Conservation (phyloP, 2,329 filamentous ascomycete species). For the Albifimbria verrucaria region DNA sequence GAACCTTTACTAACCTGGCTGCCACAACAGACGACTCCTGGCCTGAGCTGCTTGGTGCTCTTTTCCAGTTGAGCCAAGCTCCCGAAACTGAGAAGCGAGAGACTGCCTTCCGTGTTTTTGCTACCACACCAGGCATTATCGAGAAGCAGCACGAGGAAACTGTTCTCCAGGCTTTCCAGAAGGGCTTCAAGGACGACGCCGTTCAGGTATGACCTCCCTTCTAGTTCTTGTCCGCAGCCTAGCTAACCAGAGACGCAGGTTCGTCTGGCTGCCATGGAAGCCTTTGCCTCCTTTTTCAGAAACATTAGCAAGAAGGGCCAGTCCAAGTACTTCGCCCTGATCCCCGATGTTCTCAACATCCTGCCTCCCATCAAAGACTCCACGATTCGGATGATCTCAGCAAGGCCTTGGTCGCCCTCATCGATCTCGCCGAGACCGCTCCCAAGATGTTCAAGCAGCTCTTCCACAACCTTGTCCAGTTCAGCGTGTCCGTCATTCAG, state of each 20-base stretch:
- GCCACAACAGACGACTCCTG: constrained; percentile 67
- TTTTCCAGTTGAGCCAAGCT: constrained; percentile 90
- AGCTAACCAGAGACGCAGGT: constrained; percentile 51
- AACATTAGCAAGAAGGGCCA: constrained; percentile 86
- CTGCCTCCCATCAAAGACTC: constrained; percentile 91
- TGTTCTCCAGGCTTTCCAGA: constrained; percentile 84
- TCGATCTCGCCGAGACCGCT: constrained; percentile 90
- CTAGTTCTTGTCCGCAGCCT: constrained; percentile 7
- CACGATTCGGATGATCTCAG: constrained; percentile 88
- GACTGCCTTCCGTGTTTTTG: constrained; percentile 91
- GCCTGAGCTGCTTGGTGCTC: constrained; percentile 80
- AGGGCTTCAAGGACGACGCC: constrained; percentile 86
- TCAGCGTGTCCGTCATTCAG: constrained; percentile 89
- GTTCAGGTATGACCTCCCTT: constrained; percentile 57
- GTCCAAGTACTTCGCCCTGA: constrained; percentile 79
- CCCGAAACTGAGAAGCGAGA: constrained; percentile 80
- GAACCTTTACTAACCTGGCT: constrained; percentile 6
- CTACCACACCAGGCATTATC: constrained; percentile 91
- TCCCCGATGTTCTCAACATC: constrained; percentile 91
- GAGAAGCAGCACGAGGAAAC: constrained; percentile 91
- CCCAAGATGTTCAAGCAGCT: constrained; percentile 96
- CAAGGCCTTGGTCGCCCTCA: constrained; percentile 83
- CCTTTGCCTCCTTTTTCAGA: constrained; percentile 93
- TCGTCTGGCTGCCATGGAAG: constrained; percentile 90
- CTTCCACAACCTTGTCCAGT: constrained; percentile 90